Evolutionary conservation across 177 flowering plant species (phyloP).

Genomic region (Vitis hybrid): DNA sequence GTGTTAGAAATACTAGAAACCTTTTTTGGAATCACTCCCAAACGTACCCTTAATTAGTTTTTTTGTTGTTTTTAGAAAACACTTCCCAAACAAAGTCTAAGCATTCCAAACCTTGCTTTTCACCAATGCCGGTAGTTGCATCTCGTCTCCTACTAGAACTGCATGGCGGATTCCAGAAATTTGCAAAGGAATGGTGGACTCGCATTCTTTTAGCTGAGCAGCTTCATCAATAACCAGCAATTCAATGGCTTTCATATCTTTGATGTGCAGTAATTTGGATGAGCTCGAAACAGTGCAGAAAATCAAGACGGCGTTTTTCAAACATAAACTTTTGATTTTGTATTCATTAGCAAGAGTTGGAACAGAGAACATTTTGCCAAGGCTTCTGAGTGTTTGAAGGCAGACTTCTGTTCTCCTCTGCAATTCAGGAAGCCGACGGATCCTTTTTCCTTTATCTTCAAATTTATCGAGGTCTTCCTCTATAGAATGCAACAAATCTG

Average conservation of each 20-base stretch:
- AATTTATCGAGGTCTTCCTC: neutral
- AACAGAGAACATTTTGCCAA: neutral
- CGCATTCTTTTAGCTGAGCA: too few species aligned
- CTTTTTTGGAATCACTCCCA: too few species aligned
- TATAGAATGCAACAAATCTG: slow-evolving; percentile 4
- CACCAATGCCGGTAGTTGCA: too few species aligned
- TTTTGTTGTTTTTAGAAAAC: too few species aligned
- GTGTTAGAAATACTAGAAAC: too few species aligned
- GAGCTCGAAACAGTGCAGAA: slow-evolving; percentile 52
- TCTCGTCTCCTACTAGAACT: too few species aligned
- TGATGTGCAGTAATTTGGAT: slow-evolving; percentile 12
- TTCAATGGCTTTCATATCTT: slow-evolving; percentile 7
- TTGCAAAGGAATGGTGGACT: too few species aligned
- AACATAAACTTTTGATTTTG: slow-evolving; percentile 22
- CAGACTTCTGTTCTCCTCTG: neutral
- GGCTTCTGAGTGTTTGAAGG: slow-evolving; percentile 8
- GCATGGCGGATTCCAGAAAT: too few species aligned
- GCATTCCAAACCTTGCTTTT: too few species aligned
- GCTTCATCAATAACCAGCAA: slow-evolving; percentile 21
- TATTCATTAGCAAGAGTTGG: neutral
- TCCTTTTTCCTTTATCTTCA: neutral
- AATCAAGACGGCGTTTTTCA: slow-evolving; percentile 31
- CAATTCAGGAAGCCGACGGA: neutral
- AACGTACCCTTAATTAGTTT: too few species aligned
- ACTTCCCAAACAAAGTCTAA: too few species aligned